These are phyloP conservation scores for Pseudopyricularia javanii DNA, from an alignment of 2,329 filamentous ascomycete genomes.

Conservation along the genomic window DNA sequence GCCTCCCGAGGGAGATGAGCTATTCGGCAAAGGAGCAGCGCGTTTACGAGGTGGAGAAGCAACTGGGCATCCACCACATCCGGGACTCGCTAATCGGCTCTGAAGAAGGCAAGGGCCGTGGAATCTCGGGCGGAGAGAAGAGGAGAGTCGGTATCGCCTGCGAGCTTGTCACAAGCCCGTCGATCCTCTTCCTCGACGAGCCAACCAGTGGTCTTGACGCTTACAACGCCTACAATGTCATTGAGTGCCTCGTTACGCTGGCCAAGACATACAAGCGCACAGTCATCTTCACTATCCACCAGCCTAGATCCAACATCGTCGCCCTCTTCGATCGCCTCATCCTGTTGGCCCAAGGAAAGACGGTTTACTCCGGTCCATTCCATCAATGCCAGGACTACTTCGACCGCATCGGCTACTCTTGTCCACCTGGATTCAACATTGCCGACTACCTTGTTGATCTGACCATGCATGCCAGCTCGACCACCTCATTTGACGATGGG, in stretches of 20 bases:
- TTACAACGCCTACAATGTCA: constrained; percentile 95
- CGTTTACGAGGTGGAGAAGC: constrained; percentile 86
- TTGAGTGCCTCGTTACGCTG: constrained; percentile 87
- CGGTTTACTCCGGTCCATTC: constrained; percentile 90
- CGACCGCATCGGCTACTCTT: constrained; percentile 80
- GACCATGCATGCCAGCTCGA: constrained; percentile 82
- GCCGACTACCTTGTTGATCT: constrained; percentile 95
- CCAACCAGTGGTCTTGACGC: constrained; percentile 93
- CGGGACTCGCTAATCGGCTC: constrained; percentile 92
- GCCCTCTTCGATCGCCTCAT: constrained; percentile 93
- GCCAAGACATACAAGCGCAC: constrained; percentile 96
- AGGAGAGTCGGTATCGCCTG: constrained; percentile 93
- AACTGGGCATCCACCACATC: constrained; percentile 89
- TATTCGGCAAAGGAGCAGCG: constrained; percentile 77
- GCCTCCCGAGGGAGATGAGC: constrained; percentile 88
- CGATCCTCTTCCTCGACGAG: constrained; percentile 93
- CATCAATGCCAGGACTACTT: constrained; percentile 84
- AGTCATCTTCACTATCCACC: constrained; percentile 96
- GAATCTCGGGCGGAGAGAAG: constrained; percentile 95
- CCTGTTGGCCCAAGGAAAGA: constrained; percentile 74
- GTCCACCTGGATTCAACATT: constrained; percentile 95
- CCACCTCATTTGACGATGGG: constrained; percentile 46
- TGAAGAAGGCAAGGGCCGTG: constrained; percentile 84
- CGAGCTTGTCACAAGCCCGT: constrained; percentile 92
- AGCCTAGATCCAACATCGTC: constrained; percentile 95